A percentile compares a stretch with the other conserved stretches of the same genome.
Conservation (phyloP, 805 yeast genomes). For the Starmerella floricola region DNA sequence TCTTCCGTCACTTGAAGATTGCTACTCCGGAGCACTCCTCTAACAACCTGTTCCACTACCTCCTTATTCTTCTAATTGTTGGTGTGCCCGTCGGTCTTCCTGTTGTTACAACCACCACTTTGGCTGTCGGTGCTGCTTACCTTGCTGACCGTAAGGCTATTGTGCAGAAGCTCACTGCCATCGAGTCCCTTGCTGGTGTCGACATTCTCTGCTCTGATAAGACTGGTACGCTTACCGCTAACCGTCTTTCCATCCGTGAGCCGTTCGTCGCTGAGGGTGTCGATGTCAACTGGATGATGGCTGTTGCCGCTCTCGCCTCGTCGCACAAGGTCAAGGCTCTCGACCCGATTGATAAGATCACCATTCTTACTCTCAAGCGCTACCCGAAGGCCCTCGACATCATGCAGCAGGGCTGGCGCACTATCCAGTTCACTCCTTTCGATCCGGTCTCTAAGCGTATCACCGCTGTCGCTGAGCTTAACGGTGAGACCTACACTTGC, state of each 20-base stretch:
- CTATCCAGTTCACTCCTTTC: constrained; percentile 80
- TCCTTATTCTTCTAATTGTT: constrained; percentile 86
- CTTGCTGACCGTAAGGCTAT: constrained; percentile 92
- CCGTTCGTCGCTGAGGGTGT: constrained; percentile 98
- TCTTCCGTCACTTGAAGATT: constrained; percentile 85
- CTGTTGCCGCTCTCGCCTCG: constrained; percentile 95
- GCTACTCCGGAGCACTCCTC: constrained; percentile 42
- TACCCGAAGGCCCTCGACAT: constrained; percentile 70
- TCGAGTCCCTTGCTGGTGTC: constrained; percentile 94
- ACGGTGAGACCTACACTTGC: constrained; percentile 90
- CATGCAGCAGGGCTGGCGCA: constrained; percentile 33
- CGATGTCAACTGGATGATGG: constrained; percentile 90
- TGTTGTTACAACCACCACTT: constrained; percentile 94
- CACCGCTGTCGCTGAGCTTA: constrained; percentile 87
- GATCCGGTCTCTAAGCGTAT: constrained; percentile 97
- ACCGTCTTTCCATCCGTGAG: constrained; percentile 88
- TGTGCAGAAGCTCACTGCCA: constrained; percentile 92
- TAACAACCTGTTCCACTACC: constrained; percentile 64
- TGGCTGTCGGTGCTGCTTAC: constrained; percentile 99
- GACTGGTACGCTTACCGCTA: constrained; percentile 95
- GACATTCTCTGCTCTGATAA: constrained; percentile 94
- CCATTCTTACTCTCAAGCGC: constrained; percentile 73
- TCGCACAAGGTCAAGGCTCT: constrained; percentile 97
- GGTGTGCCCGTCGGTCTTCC: constrained; percentile 99
- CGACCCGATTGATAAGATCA: constrained; percentile 94